phyloP scores from a whole-genome alignment of 768 basidiomycete species.

The Macrolepiota dolichaula region DNA sequence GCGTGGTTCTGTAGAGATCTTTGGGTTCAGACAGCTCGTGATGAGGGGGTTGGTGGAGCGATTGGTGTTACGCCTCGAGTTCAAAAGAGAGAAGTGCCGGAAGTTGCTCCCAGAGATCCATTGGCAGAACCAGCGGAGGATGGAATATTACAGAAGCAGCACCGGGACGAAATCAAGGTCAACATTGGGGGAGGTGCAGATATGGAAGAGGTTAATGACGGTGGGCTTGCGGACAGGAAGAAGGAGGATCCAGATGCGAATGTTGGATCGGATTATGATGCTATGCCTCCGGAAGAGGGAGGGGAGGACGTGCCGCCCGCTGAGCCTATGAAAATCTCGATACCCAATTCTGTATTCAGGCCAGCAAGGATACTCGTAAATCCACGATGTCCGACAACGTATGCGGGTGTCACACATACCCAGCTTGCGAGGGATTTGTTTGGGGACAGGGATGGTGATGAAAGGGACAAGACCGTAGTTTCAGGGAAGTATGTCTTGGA shows the following conservation, averaged over 20 bases:
- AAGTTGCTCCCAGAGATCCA: constrained; percentile 32
- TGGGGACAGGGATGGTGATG: constrained; percentile 71
- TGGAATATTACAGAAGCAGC: not conserved
- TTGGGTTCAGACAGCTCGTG: constrained; percentile 86
- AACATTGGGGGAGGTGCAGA: constrained; percentile 23
- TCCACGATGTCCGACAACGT: constrained; percentile 95
- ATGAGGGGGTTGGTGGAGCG: constrained; percentile 52
- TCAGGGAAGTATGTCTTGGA: constrained; percentile 80
- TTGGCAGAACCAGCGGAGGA: constrained; percentile 24
- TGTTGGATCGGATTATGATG: constrained; percentile 85
- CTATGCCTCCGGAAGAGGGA: constrained; percentile 68
- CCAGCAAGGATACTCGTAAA: constrained; percentile 94
- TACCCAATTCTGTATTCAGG: constrained; percentile 85
- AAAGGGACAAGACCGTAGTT: constrained; percentile 46
- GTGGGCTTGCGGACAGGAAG: constrained; percentile 25
- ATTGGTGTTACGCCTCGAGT: constrained; percentile 29
- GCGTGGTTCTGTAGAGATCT: constrained; percentile 98
- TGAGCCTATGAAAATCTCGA: constrained; percentile 43
- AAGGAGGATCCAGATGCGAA: constrained; percentile 69
- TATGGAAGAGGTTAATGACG: constrained; percentile 32
- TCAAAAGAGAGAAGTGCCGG: constrained; percentile 27
- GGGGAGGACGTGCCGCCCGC: constrained; percentile 38
- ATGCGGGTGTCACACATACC: constrained; percentile 95
- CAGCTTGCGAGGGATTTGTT: constrained; percentile 94
- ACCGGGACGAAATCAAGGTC: constrained; percentile 29